A percentile compares a stretch with the other conserved stretches of the same genome.
phyloP scores from a whole-genome alignment of 2,329 filamentous ascomycete species.

The Daldinia sp. region DNA sequence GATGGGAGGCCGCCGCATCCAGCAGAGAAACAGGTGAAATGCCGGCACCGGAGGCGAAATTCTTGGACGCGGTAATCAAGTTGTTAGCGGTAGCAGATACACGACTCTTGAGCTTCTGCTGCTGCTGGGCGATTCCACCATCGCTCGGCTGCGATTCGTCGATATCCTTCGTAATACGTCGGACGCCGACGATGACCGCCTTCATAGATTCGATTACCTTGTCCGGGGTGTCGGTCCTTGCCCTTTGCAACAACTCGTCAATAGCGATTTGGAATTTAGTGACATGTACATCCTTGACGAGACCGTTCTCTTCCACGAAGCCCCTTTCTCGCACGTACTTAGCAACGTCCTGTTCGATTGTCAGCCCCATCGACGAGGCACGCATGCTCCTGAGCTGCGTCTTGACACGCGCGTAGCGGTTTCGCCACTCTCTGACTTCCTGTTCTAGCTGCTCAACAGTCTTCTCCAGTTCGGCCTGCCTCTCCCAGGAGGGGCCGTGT shows the following conservation, averaged over 20 bases:
- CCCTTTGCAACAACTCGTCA: constrained; percentile 84
- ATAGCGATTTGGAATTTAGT: constrained; percentile 95
- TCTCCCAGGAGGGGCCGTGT: constrained; percentile 79
- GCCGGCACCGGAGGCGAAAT: constrained; percentile 82
- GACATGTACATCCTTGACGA: constrained; percentile 90
- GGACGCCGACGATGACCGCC: constrained; percentile 80
- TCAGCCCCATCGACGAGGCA: constrained; percentile 79
- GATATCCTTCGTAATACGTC: constrained; percentile 84
- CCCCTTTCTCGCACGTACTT: constrained; percentile 71
- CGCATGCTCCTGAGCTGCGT: constrained; percentile 85
- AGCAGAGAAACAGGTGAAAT: constrained; percentile 92
- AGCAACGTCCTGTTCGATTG: constrained; percentile 73
- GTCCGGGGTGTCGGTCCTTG: constrained; percentile 76
- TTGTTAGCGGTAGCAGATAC: constrained; percentile 96
- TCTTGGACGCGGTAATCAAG: constrained; percentile 92
- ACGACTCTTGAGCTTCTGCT: constrained; percentile 76
- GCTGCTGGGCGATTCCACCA: constrained; percentile 64
- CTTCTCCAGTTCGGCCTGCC: constrained; percentile 78
- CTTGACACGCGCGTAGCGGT: constrained; percentile 86
- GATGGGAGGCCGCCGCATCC: constrained; percentile 90
- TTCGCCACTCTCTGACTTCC: constrained; percentile 89
- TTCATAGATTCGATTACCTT: constrained; percentile 88
- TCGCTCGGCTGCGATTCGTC: constrained; percentile 64
- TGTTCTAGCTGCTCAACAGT: constrained; percentile 80
- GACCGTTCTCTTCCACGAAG: constrained; percentile 74